These are phyloP conservation scores for Tetrapisispora iriomotensis DNA, from an alignment of 805 yeast species.

Conservation along the genomic window DNA sequence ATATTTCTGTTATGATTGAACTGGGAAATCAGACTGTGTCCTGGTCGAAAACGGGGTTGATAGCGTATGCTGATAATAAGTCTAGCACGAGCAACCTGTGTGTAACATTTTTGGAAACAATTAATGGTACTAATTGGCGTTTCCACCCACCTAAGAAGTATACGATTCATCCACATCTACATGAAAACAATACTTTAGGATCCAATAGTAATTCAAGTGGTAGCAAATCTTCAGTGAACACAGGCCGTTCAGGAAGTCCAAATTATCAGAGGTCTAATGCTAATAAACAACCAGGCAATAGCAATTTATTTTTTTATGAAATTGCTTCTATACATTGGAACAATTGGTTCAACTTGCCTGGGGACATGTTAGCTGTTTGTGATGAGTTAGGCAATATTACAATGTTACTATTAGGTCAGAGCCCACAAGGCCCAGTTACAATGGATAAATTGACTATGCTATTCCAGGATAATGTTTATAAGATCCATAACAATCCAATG, in stretches of 20 bases:
- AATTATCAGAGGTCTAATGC: constrained; percentile 7
- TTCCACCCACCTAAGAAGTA: constrained; percentile 39
- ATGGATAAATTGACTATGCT: constrained; percentile 28
- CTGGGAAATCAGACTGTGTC: constrained; percentile 32
- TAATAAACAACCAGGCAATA: constrained; percentile 9
- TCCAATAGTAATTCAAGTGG: not conserved
- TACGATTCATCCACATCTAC: constrained; percentile 25
- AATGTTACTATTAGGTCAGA: constrained; percentile 43
- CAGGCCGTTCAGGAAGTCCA: constrained; percentile 7
- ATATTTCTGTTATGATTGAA: constrained; percentile 6
- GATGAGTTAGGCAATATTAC: constrained; percentile 64
- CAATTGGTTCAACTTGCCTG: constrained; percentile 38
- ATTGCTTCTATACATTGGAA: constrained; percentile 58
- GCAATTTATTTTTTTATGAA: constrained; percentile 27
- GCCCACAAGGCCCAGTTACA: constrained; percentile 27
- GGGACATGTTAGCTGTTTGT: constrained; percentile 71
- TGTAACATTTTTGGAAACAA: constrained; percentile 60
- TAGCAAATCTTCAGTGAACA: not conserved
- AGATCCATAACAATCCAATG: constrained; percentile 23
- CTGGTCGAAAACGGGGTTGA: constrained; percentile 80
- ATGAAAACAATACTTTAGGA: constrained; percentile 13
- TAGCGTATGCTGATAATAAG: constrained; percentile 52
- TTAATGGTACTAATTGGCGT: constrained; percentile 73
- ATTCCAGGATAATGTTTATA: constrained; percentile 32
- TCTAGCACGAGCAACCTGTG: constrained; percentile 34